Percentiles rank a stretch among this genome's conserved stretches.
phyloP scores from a whole-genome alignment of 2,329 filamentous ascomycete genomes.

The Cephalotrichum gorgonifer region DNA sequence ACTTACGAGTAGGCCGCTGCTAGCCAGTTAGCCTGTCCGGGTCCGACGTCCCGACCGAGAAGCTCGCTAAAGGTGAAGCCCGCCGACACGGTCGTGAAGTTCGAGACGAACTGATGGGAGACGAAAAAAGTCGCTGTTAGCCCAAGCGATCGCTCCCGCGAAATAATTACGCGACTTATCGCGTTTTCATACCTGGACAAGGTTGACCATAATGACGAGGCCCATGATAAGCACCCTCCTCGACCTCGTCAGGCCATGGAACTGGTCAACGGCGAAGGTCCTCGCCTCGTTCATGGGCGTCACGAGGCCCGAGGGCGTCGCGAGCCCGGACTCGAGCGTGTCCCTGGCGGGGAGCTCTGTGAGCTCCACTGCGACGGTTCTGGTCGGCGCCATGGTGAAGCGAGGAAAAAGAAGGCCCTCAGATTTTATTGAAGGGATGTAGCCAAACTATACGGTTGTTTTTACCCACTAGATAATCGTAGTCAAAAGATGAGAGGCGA shows the following conservation, averaged over 20 bases:
- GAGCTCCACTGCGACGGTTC: neutral
- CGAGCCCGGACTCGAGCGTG: neutral
- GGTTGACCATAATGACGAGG: constrained; percentile 1
- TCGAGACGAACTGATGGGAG: constrained; percentile 16
- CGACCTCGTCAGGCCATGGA: constrained; percentile 1
- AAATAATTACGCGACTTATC: neutral
- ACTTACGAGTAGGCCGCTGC: constrained; percentile 25
- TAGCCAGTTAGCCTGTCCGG: constrained; percentile 26
- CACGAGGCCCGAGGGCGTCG: neutral
- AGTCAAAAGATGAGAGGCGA: too few species aligned
- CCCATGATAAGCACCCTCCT: constrained; percentile 1
- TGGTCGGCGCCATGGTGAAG: neutral
- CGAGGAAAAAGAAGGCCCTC: neutral
- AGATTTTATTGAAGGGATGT: too few species aligned
- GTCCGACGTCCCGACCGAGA: constrained; percentile 16
- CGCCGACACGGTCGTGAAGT: constrained; percentile 17
- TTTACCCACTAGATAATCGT: too few species aligned
- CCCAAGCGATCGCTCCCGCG: neutral
- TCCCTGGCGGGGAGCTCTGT: neutral
- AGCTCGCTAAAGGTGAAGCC: constrained; percentile 16
- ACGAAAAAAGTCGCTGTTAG: neutral
- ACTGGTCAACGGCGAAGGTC: neutral
- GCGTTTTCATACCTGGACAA: neutral
- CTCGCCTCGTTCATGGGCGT: neutral
- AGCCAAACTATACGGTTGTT: too few species aligned